phyloP scores from a whole-genome alignment of 805 yeast species.

The Hanseniaspora pseudoguilliermondii region DNA sequence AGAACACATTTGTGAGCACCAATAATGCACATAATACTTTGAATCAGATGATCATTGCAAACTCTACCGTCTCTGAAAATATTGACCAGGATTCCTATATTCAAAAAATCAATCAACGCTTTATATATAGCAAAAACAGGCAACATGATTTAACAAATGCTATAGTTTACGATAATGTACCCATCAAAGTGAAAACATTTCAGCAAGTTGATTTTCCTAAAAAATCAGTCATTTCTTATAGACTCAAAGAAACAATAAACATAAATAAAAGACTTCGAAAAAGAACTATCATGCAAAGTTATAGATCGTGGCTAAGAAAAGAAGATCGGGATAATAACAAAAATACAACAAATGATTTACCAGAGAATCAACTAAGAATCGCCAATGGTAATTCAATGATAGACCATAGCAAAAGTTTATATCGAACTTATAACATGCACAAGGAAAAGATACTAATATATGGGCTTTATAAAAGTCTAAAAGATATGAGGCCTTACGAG shows the following conservation, averaged over 20 bases:
- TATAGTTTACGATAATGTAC: neutral
- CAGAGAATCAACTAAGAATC: too few relatives aligned
- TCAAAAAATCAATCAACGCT: neutral
- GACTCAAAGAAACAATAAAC: neutral
- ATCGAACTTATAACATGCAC: too few relatives aligned
- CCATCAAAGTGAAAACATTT: neutral
- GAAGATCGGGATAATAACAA: neutral
- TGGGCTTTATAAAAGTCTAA: neutral
- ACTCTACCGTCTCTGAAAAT: neutral
- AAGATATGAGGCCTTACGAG: constrained; percentile 1
- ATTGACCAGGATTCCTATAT: neutral
- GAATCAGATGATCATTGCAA: neutral
- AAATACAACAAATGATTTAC: too few relatives aligned
- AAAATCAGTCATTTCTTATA: neutral
- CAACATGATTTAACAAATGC: neutral
- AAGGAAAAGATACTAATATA: neutral
- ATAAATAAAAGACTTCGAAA: neutral
- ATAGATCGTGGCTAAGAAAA: constrained; percentile 5
- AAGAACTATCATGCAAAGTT: neutral
- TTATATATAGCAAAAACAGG: neutral
- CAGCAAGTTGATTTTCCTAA: neutral
- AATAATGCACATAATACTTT: neutral
- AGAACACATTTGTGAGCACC: neutral
- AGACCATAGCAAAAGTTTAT: too few relatives aligned
- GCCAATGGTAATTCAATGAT: too few relatives aligned